Evolutionary conservation across 495 filamentous ascomycete genomes (phyloP).

Genomic region (Jackrogersella multiformis): DNA sequence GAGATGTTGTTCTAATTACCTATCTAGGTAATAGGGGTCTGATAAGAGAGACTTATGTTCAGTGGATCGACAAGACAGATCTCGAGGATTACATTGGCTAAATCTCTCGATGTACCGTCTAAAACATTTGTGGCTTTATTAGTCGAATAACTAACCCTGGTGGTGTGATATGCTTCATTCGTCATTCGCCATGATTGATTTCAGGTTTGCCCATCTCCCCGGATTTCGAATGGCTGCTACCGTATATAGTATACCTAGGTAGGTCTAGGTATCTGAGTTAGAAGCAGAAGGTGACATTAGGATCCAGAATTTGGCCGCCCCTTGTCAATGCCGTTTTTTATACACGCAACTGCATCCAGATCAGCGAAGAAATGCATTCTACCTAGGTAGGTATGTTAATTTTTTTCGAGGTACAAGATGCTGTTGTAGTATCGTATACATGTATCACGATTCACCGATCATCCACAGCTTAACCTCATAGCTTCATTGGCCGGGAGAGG

Average conservation of each 20-base stretch:
- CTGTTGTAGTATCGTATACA: too few species aligned
- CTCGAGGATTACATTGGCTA: neutral
- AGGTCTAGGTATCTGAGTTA: neutral
- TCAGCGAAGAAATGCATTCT: neutral
- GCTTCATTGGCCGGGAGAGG: too few species aligned
- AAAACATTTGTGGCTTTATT: neutral
- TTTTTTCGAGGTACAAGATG: too few species aligned
- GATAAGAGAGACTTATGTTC: neutral
- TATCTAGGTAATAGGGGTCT: too few species aligned
- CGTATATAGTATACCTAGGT: too few species aligned
- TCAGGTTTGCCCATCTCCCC: neutral
- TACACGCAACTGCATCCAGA: neutral
- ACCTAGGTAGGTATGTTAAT: too few species aligned
- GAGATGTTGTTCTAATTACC: too few species aligned
- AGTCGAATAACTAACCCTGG: neutral
- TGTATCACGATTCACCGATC: too few species aligned
- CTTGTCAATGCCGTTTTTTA: neutral
- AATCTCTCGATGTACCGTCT: neutral
- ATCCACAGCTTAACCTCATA: too few species aligned
- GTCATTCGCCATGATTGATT: conserved; percentile 1
- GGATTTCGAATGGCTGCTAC: conserved; percentile 1
- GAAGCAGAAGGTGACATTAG: conserved; percentile 27
- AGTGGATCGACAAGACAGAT: neutral
- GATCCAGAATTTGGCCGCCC: conserved; percentile 9
- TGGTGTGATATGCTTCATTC: neutral